Evolutionary conservation across 140 eudicot species (phyloP).

Genomic region (Flaveria floridana): DNA sequence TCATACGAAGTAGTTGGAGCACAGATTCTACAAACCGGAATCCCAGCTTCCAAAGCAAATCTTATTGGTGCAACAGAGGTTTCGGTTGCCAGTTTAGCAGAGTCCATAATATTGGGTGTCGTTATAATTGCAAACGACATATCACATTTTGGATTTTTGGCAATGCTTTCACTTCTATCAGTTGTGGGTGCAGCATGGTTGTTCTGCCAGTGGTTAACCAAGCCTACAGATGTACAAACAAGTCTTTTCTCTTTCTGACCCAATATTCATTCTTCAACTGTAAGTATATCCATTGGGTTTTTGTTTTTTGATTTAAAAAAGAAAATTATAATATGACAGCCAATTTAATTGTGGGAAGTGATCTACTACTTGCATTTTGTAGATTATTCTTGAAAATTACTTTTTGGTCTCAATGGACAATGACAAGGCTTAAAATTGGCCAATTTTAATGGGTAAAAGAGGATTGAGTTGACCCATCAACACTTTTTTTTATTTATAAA

Average conservation of each 20-base stretch:
- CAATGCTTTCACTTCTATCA: constrained; percentile 74
- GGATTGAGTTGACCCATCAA: neutral
- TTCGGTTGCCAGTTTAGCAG: constrained; percentile 93
- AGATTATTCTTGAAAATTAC: neutral
- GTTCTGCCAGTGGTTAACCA: constrained; percentile 75
- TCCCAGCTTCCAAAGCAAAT: constrained; percentile 92
- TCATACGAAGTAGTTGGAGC: constrained; percentile 89
- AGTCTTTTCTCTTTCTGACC: constrained; percentile 55
- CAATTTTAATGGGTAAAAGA: neutral
- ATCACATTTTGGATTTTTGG: constrained; percentile 86
- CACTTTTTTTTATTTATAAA: neutral
- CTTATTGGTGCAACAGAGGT: constrained; percentile 92
- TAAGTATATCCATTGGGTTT: constrained; percentile 31
- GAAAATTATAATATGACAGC: constrained; percentile 22
- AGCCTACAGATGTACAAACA: constrained; percentile 79
- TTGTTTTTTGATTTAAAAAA: constrained; percentile 10
- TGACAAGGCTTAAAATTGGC: neutral
- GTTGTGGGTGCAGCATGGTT: constrained; percentile 86
- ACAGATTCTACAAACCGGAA: constrained; percentile 93
- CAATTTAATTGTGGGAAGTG: constrained; percentile 13
- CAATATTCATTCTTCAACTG: constrained; percentile 32
- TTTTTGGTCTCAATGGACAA: constrained; percentile 1
- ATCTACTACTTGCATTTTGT: neutral
- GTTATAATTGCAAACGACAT: constrained; percentile 85
- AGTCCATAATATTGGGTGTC: constrained; percentile 73